Percentiles rank a stretch among this genome's conserved stretches.
These are phyloP conservation scores for Kodamaea kakaduensis DNA, from an alignment of 805 yeast species.

Conservation along the genomic window DNA sequence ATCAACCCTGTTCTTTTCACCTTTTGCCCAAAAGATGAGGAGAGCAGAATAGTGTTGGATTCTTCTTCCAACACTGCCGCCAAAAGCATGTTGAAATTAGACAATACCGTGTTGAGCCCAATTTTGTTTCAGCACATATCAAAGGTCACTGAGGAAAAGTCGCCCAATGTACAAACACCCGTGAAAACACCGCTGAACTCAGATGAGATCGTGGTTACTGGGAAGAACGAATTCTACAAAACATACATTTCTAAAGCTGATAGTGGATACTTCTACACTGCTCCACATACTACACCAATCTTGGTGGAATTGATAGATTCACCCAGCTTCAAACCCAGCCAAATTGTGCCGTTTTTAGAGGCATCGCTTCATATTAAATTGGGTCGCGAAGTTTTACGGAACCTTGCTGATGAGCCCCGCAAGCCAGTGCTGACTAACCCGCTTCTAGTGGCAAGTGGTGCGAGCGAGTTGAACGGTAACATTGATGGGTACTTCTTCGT, in stretches of 20 bases:
- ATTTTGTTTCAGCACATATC: constrained; percentile 23
- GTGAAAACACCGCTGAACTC: neutral
- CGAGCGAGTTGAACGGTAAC: constrained; percentile 69
- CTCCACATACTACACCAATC: constrained; percentile 57
- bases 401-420: constrained; percentile 61
- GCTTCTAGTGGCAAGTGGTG: constrained; percentile 71
- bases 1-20: constrained; percentile 58
- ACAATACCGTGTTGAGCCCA: constrained; percentile 25
- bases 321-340: constrained; percentile 63
- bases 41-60: constrained; percentile 22
- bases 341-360: constrained; percentile 72
- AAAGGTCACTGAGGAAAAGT: constrained; percentile 7
- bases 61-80: constrained; percentile 16
- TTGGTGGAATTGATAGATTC: constrained; percentile 70
- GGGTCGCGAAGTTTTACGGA: constrained; percentile 54
- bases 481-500: constrained; percentile 72
- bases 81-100: constrained; percentile 9
- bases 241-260: constrained; percentile 13
- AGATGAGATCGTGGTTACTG: constrained; percentile 10
- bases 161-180: neutral
- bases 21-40: constrained; percentile 38
- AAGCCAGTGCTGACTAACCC: constrained; percentile 63
- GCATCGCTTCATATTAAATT: constrained; percentile 62
- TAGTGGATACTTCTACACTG: constrained; percentile 15
- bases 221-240: constrained; percentile 21